A percentile compares a stretch with the other conserved stretches of the same genome.
phyloP scores from a whole-genome alignment of 2,329 filamentous ascomycete genomes.

The Trichoderma sp. region DNA sequence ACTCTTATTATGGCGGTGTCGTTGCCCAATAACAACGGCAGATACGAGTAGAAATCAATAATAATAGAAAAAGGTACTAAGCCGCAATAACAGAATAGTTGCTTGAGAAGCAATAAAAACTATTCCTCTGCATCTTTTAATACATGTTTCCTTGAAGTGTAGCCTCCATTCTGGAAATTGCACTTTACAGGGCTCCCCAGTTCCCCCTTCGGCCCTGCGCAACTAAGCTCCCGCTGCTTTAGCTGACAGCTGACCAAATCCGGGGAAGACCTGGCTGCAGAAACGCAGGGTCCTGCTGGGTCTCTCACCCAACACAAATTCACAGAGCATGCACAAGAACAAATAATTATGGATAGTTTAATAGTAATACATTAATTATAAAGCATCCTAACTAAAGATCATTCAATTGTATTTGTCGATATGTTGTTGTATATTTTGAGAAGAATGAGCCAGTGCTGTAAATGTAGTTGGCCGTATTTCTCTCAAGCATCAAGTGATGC shows the following conservation, averaged over 20 bases:
- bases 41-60: background rate
- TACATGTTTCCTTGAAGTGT: too few species aligned
- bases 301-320: background rate
- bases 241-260: background rate
- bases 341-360: background rate
- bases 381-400: background rate
- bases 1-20: background rate
- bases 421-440: background rate
- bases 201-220: background rate
- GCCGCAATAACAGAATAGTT: too few species aligned
- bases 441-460: background rate
- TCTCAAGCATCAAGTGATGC: background rate
- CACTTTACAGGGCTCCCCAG: background rate
- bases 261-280: conserved; percentile 8
- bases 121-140: too few species aligned
- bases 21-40: background rate
- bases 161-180: background rate
- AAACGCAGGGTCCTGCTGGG: background rate
- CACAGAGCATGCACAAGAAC: background rate
- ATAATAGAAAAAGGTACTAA: too few species aligned
- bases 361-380: background rate
- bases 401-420: background rate
- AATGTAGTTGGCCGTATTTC: background rate
- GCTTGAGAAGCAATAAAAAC: too few species aligned
- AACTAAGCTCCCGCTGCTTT: background rate